Evolutionary conservation across 208 protist species (phyloP), one percentile per base, ranked within the genome.

Genomic region (Leishmania guyanensis): DNA sequence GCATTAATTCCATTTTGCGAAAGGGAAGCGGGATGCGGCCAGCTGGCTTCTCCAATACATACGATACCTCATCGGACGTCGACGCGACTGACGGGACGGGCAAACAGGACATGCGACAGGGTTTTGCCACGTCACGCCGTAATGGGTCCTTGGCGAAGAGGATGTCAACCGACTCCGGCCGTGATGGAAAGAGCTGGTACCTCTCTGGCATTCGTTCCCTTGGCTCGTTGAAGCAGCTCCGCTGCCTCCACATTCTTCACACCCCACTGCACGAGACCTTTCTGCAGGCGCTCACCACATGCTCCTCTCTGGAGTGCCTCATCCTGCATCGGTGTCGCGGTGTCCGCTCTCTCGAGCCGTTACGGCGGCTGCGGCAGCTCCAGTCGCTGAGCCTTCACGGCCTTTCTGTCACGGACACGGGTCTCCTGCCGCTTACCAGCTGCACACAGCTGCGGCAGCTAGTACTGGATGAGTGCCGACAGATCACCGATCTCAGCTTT

Each of bases 1-100:
- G 84, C 73, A 88, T 97, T 33, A 88, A 93, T 78, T 89, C 94
- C 1, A 97, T 97, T 75, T 86, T 97, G 46, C 89, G 84, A 66
- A 90, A 82, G 58, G 74, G 80, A 60, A 56, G 60, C 64, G 84
- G 84, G 39, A 75, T 51, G 20, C 77, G 69, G n/a, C 46, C 48
- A 2, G n/a, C 14, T 22, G 74, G 33, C 33, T 48, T 81, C 81
- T 73, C 77, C 5, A 74, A 80, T 54, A 26, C 50, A 51, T 46
- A 36, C 5, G 39, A 5, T 53, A 16, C 9, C 4, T 2, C 69
- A 22, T 29, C 20, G 26, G 17, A 53, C 9, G 36, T 26, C n/a
- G n/a, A 50, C n/a, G 12, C 36, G 66, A 29, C 48, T 39, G 39
- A 3, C 3, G 56, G 56, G 5, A 43, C 6, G 10, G 73, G 36